Conservation (phyloP, 2,329 filamentous ascomycete species). For the Zasmidium cellare region DNA sequence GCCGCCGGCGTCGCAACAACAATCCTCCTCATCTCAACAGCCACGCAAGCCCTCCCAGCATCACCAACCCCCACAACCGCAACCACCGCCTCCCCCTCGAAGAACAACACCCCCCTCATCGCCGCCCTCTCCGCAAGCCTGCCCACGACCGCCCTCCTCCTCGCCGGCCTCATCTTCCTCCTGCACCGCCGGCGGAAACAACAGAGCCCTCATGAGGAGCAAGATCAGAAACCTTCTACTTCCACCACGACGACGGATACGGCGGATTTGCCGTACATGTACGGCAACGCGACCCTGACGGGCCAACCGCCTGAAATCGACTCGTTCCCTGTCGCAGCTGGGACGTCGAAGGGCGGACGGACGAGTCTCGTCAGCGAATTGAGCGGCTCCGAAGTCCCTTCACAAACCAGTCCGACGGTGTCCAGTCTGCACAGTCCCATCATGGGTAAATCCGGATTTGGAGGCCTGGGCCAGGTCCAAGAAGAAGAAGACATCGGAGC, state of each 20-base stretch:
- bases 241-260: not conserved
- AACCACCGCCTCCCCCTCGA: not conserved
- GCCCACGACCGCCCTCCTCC: not conserved
- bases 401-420: slow-evolving; percentile 4
- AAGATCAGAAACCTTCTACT: not conserved
- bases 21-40: slow-evolving; percentile 4
- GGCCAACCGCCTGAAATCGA: slow-evolving; percentile 3
- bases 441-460: not conserved
- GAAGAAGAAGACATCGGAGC: not conserved
- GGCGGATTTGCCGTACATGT: slow-evolving; percentile 9
- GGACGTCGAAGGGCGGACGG: not conserved
- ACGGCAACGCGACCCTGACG: not conserved
- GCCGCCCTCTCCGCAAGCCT: slow-evolving; percentile 2
- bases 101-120: not conserved
- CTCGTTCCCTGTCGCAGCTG: not conserved
- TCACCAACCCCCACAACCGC: not conserved
- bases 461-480: not conserved
- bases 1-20: slow-evolving; percentile 7
- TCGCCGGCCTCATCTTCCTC: not conserved
- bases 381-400: slow-evolving; percentile 5
- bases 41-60: not conserved
- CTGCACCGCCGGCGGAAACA: slow-evolving; percentile 2
- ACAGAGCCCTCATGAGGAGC: slow-evolving; percentile 2
- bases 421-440: not conserved
- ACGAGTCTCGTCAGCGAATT: slow-evolving; percentile 5